Base-by-base conservation (phyloP, 306 rosid genomes). In the Astragalus glycyphyllos region DNA sequence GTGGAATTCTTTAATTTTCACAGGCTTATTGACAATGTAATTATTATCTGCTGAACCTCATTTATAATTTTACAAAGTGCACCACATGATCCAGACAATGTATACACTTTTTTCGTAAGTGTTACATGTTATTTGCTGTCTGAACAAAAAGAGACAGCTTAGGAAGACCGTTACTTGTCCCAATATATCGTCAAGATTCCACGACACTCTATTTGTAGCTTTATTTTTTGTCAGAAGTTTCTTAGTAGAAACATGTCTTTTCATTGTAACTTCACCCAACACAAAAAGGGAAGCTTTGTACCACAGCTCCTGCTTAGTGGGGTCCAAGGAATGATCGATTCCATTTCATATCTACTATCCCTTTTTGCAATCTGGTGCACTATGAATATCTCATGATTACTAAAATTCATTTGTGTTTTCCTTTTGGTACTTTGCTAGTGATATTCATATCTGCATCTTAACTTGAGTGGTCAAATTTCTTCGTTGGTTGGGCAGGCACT, bases 401-500 rank as follows among this genome's bases (percentile, higher is more conserved):
- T 42, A 47, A 23, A 48, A 58, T 23, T 58, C 51, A 48, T 53
- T 50, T 59, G 31, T 0, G 68, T 76, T 54, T 41, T 23, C 32
- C 20, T 67, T 73, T 41, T 46, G 58, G 42, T 65, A 50, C 49
- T 58, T 71, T 2, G 71, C 11, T 51, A 17, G 48, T 37, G 46
- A 57, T 72, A 54, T 65, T 58, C 34, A 65, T 75, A 31, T 48
- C 49, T 71, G 42, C 58, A 62, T 55, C 79, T 65, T 44, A 69
- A 65, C 53, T 69, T 32, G 66, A 70, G 56, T 34, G 40, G 17
- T 20, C 6, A 63, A 80, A 66, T 10, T 26, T 62, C 57, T 48
- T 70, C 65, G 47, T 75, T 29, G 81, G 60, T 80, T 76, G 76
- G 82, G 62, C 84, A 94, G 98, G 75, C 98, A 11, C 73, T 94